These are phyloP conservation scores for Agastache rugosa DNA, from an alignment of 257 asterid genomes.

Conservation along the genomic window DNA sequence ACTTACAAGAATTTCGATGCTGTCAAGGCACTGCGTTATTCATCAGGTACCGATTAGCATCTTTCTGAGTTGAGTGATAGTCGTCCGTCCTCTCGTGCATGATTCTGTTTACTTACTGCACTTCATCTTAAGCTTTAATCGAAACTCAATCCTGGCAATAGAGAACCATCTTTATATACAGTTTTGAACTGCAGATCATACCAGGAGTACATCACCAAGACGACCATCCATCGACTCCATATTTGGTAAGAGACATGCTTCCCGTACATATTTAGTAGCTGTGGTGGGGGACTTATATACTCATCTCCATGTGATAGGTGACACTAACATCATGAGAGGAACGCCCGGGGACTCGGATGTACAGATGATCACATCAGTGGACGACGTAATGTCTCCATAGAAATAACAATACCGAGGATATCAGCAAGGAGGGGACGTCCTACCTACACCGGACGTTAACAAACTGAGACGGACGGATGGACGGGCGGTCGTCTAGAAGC, in stretches of 20 bases:
- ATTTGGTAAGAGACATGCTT: constrained; percentile 52
- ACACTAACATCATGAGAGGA: constrained; percentile 44
- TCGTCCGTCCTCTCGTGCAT: not conserved
- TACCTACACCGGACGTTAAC: not conserved
- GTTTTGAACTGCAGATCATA: constrained; percentile 50
- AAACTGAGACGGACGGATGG: constrained; percentile 35
- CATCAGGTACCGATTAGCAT: constrained; percentile 59
- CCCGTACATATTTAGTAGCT: not conserved
- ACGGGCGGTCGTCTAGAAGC: constrained; percentile 30
- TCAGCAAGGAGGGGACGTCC: constrained; percentile 23
- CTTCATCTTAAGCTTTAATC: not conserved
- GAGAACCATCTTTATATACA: not conserved
- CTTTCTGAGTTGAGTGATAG: not conserved
- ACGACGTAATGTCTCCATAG: constrained; percentile 66
- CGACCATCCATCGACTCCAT: constrained; percentile 66
- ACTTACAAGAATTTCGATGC: constrained; percentile 95
- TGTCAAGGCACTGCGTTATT: constrained; percentile 74
- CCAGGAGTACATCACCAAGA: constrained; percentile 64
- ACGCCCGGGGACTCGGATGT: constrained; percentile 56
- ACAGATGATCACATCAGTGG: constrained; percentile 59
- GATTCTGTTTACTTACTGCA: not conserved
- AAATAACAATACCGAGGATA: not conserved
- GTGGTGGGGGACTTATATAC: not conserved
- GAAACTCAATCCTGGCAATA: not conserved
- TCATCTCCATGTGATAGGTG: constrained; percentile 44